Conservation (phyloP, 768 basidiomycete species). For the Psilocybe sp. region DNA sequence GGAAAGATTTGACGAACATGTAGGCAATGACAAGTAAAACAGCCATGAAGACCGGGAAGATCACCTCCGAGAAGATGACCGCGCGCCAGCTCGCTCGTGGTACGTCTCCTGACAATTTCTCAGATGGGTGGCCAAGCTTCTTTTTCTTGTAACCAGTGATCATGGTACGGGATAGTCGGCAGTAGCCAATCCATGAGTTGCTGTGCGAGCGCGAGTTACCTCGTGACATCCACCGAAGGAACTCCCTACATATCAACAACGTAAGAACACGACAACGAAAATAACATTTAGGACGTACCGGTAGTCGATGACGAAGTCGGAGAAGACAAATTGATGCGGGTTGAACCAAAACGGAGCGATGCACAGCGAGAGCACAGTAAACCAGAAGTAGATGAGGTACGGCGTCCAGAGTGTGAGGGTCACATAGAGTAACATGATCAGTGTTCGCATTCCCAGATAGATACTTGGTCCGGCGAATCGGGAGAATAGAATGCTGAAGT, state of each 20-base stretch:
- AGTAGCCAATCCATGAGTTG: slow-evolving; percentile 99
- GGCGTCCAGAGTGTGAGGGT: slow-evolving; percentile 90
- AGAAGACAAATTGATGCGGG: slow-evolving; percentile 98
- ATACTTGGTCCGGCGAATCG: slow-evolving; percentile 98
- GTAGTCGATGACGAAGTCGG: slow-evolving; percentile 97
- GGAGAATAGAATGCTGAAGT: slow-evolving; percentile 94
- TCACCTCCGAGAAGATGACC: slow-evolving; percentile 81
- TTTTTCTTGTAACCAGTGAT: slow-evolving; percentile 99
- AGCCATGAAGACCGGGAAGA: slow-evolving; percentile 86
- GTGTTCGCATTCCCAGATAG: slow-evolving; percentile 92
- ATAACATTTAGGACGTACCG: slow-evolving; percentile 44
- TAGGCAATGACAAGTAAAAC: slow-evolving; percentile 84
- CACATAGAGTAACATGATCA: slow-evolving; percentile 91
- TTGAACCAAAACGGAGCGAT: slow-evolving; percentile 98
- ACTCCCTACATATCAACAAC: slow-evolving; percentile 61
- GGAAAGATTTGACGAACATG: slow-evolving; percentile 92
- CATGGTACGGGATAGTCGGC: slow-evolving; percentile 94
- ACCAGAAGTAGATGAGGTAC: slow-evolving; percentile 96
- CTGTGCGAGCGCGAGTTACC: slow-evolving; percentile 96
- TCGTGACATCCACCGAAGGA: slow-evolving; percentile 97
- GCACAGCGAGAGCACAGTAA: slow-evolving; percentile 89
- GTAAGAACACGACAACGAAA: slow-evolving; percentile 5
- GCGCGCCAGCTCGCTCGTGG: slow-evolving; percentile 93
- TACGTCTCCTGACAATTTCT: slow-evolving; percentile 93
- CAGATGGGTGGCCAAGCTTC: slow-evolving; percentile 92